phyloP scores from a whole-genome alignment of 345 rosid species.

The Populus ilicifolia region DNA sequence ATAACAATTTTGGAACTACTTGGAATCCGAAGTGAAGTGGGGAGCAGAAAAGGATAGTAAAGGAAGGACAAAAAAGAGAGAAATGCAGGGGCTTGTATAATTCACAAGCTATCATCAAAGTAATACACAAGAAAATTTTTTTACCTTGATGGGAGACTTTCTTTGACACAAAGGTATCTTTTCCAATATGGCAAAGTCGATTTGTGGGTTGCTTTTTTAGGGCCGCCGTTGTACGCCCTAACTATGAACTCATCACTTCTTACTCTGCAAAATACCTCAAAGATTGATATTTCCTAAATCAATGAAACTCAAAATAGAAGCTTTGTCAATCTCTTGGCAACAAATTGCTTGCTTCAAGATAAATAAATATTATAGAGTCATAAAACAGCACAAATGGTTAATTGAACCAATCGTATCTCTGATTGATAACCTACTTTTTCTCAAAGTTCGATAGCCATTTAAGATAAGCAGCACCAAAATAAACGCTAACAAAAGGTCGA shows the following conservation, averaged over 20 bases:
- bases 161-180: slow-evolving; percentile 73
- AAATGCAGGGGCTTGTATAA: not conserved
- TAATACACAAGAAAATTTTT: not conserved
- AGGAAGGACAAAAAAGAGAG: not conserved
- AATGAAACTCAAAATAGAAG: not conserved
- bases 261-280: slow-evolving; percentile 43
- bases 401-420: not conserved
- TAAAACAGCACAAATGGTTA: not conserved
- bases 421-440: slow-evolving; percentile 43
- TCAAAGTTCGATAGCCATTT: slow-evolving; percentile 72
- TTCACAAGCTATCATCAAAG: not conserved
- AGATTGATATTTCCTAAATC: slow-evolving; percentile 12
- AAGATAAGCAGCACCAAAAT: slow-evolving; percentile 87
- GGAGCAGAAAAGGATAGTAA: not conserved
- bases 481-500: slow-evolving; percentile 74
- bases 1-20: not conserved
- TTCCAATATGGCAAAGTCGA: slow-evolving; percentile 85
- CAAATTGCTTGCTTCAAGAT: not conserved
- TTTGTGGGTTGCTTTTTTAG: slow-evolving; percentile 76
- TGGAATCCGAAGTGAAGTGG: not conserved
- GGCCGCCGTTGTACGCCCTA: slow-evolving; percentile 77
- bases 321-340: slow-evolving; percentile 7
- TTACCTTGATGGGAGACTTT: slow-evolving; percentile 68
- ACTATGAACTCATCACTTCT: slow-evolving; percentile 87
- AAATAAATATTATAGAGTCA: not conserved